Evolutionary conservation across 139 green algal genomes (phyloP).

Genomic region (Coelastrella sp.): DNA sequence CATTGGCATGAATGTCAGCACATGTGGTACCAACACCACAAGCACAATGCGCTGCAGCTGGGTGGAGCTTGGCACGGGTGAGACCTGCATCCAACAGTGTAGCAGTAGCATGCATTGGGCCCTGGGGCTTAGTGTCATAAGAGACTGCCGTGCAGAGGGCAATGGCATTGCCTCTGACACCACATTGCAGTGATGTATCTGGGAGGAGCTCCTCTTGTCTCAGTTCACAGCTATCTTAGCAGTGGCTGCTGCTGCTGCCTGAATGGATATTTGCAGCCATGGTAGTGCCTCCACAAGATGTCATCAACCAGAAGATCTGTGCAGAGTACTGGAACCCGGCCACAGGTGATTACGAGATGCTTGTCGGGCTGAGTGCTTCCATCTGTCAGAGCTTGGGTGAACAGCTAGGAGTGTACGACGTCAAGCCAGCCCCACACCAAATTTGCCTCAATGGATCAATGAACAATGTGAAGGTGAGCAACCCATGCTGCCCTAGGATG

Average conservation of each 20-base stretch:
- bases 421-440: not conserved
- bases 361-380: not conserved
- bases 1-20: not conserved
- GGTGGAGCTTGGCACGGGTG: not conserved
- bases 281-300: not conserved
- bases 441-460: slow-evolving; percentile 9
- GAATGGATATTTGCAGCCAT: not conserved
- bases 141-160: no score
- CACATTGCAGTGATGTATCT: no score
- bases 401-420: not conserved
- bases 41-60: slow-evolving; percentile 10
- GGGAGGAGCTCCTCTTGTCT: no score
- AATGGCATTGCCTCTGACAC: no score
- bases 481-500: not conserved
- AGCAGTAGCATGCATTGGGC: not conserved
- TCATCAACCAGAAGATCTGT: not conserved
- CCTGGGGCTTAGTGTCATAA: not conserved
- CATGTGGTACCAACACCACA: not conserved
- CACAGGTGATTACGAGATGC: not conserved
- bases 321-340: not conserved
- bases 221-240: no score
- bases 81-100: not conserved
- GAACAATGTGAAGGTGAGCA: not conserved
- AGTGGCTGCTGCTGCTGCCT: not conserved
- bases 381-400: slow-evolving; percentile 11